A percentile compares a stretch with the other conserved stretches of the same genome.
Conservation (phyloP, 805 yeast species). For the Brettanomyces bruxellensis region DNA sequence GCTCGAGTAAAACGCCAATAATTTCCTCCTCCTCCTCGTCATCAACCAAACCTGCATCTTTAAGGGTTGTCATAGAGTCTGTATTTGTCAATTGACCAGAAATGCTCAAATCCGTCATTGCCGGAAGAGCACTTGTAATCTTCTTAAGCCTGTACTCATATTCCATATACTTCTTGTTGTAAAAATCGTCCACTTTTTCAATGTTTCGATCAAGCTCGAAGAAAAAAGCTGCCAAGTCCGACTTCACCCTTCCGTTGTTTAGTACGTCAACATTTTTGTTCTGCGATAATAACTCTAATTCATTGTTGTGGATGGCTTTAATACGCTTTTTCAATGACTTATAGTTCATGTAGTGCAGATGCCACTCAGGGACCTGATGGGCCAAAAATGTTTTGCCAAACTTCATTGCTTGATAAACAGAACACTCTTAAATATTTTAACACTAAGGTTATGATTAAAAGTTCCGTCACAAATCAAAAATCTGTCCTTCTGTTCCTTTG, state of each 20-base stretch:
- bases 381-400: slow-evolving; percentile 71
- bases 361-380: slow-evolving; percentile 95
- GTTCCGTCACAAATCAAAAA: no score
- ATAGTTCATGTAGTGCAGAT: slow-evolving; percentile 72
- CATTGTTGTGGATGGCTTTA: slow-evolving; percentile 46
- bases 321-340: slow-evolving; percentile 75
- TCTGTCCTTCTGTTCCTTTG: no score
- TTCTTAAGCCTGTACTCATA: slow-evolving; percentile 61
- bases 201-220: slow-evolving; percentile 71
- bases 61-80: not conserved
- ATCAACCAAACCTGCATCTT: slow-evolving; percentile 19
- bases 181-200: slow-evolving; percentile 74
- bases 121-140: slow-evolving; percentile 29
- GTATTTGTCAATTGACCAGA: slow-evolving; percentile 3
- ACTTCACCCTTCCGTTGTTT: slow-evolving; percentile 33
- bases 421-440: no score
- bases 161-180: slow-evolving; percentile 62
- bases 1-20: slow-evolving; percentile 60
- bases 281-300: slow-evolving; percentile 23
- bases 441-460: no score
- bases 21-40: slow-evolving; percentile 55
- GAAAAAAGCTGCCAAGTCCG: slow-evolving; percentile 57
- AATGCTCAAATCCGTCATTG: no score
- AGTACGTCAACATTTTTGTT: slow-evolving; percentile 25
- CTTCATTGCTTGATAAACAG: slow-evolving; percentile 38